Evolutionary conservation across 225 moss, liverwort and hornwort species (phyloP).

Genomic region (Pleurozium schreberi): DNA sequence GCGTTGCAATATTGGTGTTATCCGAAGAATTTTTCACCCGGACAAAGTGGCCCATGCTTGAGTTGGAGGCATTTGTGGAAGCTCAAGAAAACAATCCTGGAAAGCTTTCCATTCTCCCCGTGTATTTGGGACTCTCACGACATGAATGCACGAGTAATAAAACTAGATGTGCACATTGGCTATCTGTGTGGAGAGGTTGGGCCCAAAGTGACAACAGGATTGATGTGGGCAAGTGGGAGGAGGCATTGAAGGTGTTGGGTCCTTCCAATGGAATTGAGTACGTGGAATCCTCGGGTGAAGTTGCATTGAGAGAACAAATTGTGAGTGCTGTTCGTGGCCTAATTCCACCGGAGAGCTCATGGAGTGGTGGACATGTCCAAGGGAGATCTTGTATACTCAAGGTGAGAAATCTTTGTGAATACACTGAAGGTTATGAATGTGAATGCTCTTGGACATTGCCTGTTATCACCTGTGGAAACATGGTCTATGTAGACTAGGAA

Average conservation of each 20-base stretch:
- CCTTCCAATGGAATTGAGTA: background rate
- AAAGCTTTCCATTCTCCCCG: background rate
- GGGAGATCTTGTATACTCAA: background rate
- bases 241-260: background rate
- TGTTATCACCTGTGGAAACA: background rate
- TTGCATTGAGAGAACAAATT: background rate
- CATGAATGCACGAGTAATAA: background rate
- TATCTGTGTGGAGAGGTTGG: background rate
- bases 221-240: background rate
- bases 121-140: background rate
- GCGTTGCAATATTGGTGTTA: background rate
- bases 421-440: background rate
- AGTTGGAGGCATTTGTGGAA: background rate
- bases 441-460: background rate
- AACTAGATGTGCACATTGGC: background rate
- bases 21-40: background rate
- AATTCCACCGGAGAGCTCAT: background rate
- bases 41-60: background rate
- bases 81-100: background rate
- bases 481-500: background rate
- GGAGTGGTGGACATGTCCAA: background rate
- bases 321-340: background rate
- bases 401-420: background rate
- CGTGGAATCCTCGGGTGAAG: background rate
- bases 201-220: background rate